Evolutionary conservation across 164 flowering plant species (phyloP), one percentile per base, ranked within the genome.

Genomic region (Vitis labrusca): DNA sequence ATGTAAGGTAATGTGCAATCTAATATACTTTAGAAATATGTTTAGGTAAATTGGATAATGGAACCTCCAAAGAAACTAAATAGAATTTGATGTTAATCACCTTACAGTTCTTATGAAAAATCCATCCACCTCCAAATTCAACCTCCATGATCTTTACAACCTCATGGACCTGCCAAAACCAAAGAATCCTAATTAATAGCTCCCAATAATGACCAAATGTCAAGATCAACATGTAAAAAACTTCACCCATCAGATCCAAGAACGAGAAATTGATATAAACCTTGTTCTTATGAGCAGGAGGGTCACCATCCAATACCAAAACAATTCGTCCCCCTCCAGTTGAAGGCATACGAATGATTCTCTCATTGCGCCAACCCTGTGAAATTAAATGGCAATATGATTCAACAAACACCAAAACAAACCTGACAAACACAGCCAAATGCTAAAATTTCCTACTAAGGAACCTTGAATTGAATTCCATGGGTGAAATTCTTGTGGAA

Each of bases 341-440:
- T 10, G 59, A 58, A 65, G 79, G 66, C 65, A 66, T 44, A 27
- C 71, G 53, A 64, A 91, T 59, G 29, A 85, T 78, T 69, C 97
- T 83, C 75, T 95, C 98, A 30, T 78, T 85, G 50, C 64, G 72
- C 94, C 93, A 95, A 61, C 97, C 94, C 99, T 95, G 66, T 11
- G 69, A 73, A 73, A 54, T 32, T 1, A 10, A 61, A 1, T 8
- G 59, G 10, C 9, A 52, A 59, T 2, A 17, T 5, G 13, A 60
- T 15, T 53, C 65, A 65, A 8, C 61, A 63, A 47, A 12, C 70
- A 67, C 10, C 15, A 17, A 47, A 47, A 8, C 9, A 10, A 58
- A 51, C 15, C 27, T 49, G 17, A 61, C 4, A 56, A n/a, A 63
- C 62, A 49, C 71, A 48, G 9, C 12, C 15, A 5, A 17, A 14